Conservation (phyloP, 192 early-diverging fungal species). For the Umbelopsis sp. region DNA sequence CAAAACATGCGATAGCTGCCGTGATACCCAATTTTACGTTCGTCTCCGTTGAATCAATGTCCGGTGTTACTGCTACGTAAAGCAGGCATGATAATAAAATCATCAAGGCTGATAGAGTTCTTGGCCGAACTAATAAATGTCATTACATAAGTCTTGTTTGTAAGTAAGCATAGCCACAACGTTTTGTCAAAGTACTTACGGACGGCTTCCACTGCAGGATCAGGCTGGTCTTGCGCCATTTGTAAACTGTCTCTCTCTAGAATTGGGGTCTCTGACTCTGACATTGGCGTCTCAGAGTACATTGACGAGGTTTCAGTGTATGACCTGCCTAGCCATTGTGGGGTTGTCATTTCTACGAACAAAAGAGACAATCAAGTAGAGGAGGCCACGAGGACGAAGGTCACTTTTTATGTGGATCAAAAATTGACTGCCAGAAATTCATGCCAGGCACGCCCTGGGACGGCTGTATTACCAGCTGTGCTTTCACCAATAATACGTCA, state of each 20-base stretch:
- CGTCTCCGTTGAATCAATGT: slow-evolving; percentile 51
- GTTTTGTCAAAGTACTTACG: not conserved
- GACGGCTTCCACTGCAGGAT: slow-evolving; percentile 7
- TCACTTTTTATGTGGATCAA: too few relatives aligned
- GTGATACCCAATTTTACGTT: slow-evolving; percentile 58
- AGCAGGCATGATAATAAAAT: slow-evolving; percentile 51
- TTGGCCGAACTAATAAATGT: slow-evolving; percentile 49
- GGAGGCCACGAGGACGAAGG: not conserved
- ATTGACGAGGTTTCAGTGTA: not conserved
- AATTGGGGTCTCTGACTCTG: not conserved
- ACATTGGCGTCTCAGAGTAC: not conserved
- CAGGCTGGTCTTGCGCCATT: not conserved
- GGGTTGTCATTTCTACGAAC: not conserved
- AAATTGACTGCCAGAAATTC: too few relatives aligned
- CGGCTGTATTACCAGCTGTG: too few relatives aligned
- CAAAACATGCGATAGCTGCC: slow-evolving; percentile 59
- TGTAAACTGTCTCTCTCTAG: not conserved
- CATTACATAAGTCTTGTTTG: too few relatives aligned
- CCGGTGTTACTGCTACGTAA: slow-evolving; percentile 57
- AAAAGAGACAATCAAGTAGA: not conserved
- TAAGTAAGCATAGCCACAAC: too few relatives aligned
- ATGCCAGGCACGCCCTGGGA: too few relatives aligned
- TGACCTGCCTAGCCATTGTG: slow-evolving; percentile 1
- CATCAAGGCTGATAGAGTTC: slow-evolving; percentile 56
- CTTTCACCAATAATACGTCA: too few relatives aligned